Evolutionary conservation across 2,329 filamentous ascomycete genomes (phyloP), one percentile per base, ranked within the genome.

Genomic region (Polychaeton citri): DNA sequence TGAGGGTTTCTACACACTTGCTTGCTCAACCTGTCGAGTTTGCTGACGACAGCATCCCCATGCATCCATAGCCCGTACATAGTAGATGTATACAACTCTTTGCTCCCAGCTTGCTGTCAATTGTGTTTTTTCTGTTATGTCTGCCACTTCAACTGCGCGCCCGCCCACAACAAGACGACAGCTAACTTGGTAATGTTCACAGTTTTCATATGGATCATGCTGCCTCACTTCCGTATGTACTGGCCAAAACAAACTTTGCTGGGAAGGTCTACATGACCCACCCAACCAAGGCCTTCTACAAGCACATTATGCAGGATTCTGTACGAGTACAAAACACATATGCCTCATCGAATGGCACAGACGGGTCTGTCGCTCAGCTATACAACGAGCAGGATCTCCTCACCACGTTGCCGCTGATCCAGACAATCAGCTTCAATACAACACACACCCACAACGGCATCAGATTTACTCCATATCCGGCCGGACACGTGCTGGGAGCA

Each of bases 131-230:
- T 21, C 24, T 34, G 34, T 35, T 42, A 30, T 39, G 41, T 41
- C 33, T 15, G 12, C 30, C 12, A 34, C 40, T 43, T 38, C 46
- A 41, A 44, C 38, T 30, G 30, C 37, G 17, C 24, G 30, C 20
- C 17, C 24, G 18, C 9, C 10, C 12, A 32, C 10, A 3, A 19
- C 13, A 30, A 15, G 19, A 30, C 21, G n/a, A 36, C n/a, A 12
- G 15, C 31, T 34, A 34, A 19, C n/a, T 13, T 10, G 10, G 12
- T 10, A 12, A 13, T 40, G 24, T 34, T 9, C 44, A 35, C 55
- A 95, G 88, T 81, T 98, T 98, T 57, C 90, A 98, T 60, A 72
- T 96, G 57, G 90, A 98, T 55, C 90, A 98, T 65, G 90, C 90
- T n/a, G 88, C 88, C 12, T 94, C 88, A n/a, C 68, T 98, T 32